Conservation (phyloP, 2,329 filamentous ascomycete genomes). For the Neoarthrinium moseri region DNA sequence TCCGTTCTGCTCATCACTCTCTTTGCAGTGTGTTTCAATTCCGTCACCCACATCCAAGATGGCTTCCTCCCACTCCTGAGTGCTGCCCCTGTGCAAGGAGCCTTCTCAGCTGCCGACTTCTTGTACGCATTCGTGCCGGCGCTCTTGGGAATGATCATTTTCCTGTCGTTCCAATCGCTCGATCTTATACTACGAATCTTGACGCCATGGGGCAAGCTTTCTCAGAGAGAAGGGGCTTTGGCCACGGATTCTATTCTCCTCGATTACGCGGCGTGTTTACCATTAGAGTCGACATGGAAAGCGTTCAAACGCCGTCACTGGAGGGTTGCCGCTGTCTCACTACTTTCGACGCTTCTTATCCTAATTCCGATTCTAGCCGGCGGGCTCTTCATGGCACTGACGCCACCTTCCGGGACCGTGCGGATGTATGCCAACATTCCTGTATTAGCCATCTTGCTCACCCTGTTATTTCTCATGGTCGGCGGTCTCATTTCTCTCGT, state of each 20-base stretch:
- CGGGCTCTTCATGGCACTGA: constrained; percentile 73
- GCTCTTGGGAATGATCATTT: constrained; percentile 64
- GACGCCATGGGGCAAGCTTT: constrained; percentile 67
- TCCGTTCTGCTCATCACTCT: constrained; percentile 66
- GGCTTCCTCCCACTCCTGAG: constrained; percentile 72
- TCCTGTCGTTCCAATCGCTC: constrained; percentile 64
- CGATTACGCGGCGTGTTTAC: constrained; percentile 68
- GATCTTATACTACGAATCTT: constrained; percentile 66
- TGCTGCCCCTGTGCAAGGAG: constrained; percentile 56
- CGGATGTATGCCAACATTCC: constrained; percentile 72
- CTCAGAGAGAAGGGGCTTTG: constrained; percentile 53
- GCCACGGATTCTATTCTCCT: constrained; percentile 65
- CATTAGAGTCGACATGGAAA: constrained; percentile 56
- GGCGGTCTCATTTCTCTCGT: constrained; percentile 61
- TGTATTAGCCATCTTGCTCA: constrained; percentile 71
- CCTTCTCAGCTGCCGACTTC: constrained; percentile 86
- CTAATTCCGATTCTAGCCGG: constrained; percentile 67
- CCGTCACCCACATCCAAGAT: constrained; percentile 58
- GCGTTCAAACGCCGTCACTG: constrained; percentile 63
- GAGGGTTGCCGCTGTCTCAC: constrained; percentile 60
- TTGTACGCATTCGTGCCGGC: constrained; percentile 77
- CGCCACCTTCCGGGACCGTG: constrained; percentile 48
- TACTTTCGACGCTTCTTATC: constrained; percentile 58
- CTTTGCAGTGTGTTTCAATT: constrained; percentile 76
- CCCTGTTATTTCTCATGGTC: constrained; percentile 69